Evolutionary conservation across 2,329 filamentous ascomycete species (phyloP), one percentile per base, ranked within the genome.

Genomic region (Elsinoe fawcettii): DNA sequence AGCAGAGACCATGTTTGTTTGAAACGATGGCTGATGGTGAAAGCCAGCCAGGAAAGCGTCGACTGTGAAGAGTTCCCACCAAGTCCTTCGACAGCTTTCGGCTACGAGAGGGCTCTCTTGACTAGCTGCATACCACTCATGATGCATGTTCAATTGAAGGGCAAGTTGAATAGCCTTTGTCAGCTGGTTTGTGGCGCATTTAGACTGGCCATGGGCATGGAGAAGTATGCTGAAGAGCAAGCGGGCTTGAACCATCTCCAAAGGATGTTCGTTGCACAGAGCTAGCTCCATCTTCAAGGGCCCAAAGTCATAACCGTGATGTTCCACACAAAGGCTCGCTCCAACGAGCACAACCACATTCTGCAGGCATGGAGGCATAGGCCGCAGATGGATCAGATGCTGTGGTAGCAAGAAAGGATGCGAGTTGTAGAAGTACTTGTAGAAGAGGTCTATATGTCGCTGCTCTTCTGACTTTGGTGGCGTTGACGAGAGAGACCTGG

Each of bases 41-140:
- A 95, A 84, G 2, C 88, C 88, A 4, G 89, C 88, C 63, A 95
- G 80, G 80, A 95, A 86, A 56, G 86, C 88, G 67, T 95, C 90
- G 12, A 89, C 80, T n/a, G 88, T 80, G 66, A 86, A 92, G 37
- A 88, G 66, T 64, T 82, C 90, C 91, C 91, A 96, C 90, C 90
- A 96, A 1, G 90, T 96, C 59, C 91, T 80, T 16, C 90, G 81
- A 81, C 89, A 86, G 68, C 86, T 88, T 70, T 96, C 91, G 67
- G 92, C 88, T 2, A 91, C 68, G 1, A 90, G 76, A 0, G 82
- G 77, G 59, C 86, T 81, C 25, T 78, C 75, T 14, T 86, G 85
- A 63, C 89, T 76, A 4, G 78, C 71, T 0, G 89, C 85, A 68
- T 84, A 95, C 0, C 80, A 77, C 49, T 81, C 77, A 8, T 81